phyloP scores from a whole-genome alignment of 371 early-diverging fungal genomes.

The Sporodiniella umbellata region DNA sequence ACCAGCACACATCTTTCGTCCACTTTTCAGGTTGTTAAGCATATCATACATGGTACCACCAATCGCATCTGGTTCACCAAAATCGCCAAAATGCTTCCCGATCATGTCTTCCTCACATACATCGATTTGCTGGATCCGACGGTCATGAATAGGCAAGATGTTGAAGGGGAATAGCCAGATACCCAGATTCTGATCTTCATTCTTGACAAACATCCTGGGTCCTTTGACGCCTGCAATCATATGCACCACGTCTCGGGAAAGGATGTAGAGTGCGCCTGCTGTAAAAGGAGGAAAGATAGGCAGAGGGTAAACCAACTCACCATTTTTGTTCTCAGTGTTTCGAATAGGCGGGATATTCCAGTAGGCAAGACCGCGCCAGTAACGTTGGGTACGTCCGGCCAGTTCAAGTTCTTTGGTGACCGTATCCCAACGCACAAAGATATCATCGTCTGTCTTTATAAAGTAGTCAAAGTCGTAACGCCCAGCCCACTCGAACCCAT shows the following conservation, averaged over 20 bases:
- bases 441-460: constrained; percentile 64
- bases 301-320: constrained; percentile 41
- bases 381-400: constrained; percentile 49
- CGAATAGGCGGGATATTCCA: constrained; percentile 49
- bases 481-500: constrained; percentile 54
- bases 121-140: constrained; percentile 60
- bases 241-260: constrained; percentile 56
- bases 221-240: constrained; percentile 49
- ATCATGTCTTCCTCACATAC: constrained; percentile 62
- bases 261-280: constrained; percentile 55
- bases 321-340: constrained; percentile 41
- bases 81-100: constrained; percentile 62
- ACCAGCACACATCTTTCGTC: constrained; percentile 44
- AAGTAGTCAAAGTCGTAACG: constrained; percentile 57
- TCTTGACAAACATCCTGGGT: constrained; percentile 53
- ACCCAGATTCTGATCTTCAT: constrained; percentile 59
- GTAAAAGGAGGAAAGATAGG: constrained; percentile 57
- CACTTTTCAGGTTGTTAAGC: constrained; percentile 43
- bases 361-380: constrained; percentile 63
- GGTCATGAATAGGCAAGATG: constrained; percentile 53
- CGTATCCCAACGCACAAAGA: constrained; percentile 65
- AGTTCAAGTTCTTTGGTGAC: constrained; percentile 49
- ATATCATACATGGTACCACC: constrained; percentile 58
- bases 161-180: constrained; percentile 60
- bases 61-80: constrained; percentile 48